Base-by-base conservation (phyloP, 192 early-diverging fungal genomes). In the Diversispora eburnea region DNA sequence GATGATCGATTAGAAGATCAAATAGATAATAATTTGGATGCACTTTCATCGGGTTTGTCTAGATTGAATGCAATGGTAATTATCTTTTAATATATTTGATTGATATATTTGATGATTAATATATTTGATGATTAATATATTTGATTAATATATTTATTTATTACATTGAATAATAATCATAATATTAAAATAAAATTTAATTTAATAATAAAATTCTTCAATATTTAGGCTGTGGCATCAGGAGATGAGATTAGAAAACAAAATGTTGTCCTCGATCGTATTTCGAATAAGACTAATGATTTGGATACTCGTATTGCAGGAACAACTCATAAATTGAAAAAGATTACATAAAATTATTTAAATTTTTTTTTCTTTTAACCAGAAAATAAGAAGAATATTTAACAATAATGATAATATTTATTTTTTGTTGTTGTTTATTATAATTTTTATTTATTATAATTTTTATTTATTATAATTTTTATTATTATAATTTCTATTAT, bases 1-100 rank as follows among this genome's bases (percentile, higher is more conserved):
- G 91, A 92, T 77, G 81, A 89, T 67, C 78, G 70, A 10, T 47
- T 87, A 7, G 91, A 92, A 78, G 70, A 88, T 45, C 89, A 91
- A 70, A 84, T 92, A 71, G 84, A 92, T 78, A 65, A 78, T 19
- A 92, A 92, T 72, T 62, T 92, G 70, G 84, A 90, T 61, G 3
- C 19, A 47, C n/a, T 72, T 61, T 72, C 70, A 15, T 3, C 19
- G 25, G 70, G 70, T 7, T 33, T 72, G 41, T 61, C 8, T 7
- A 20, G 70, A 62, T 72, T 72, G 58, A 59, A 72, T 33, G n/a
- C 45, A 2, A 72, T 72, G 70, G 70, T 72, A 60, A 20, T 56
- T 62, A 13, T 39, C 8, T 15, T n/a, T 22, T n/a, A 43, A 22
- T 33, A 33, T 3, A 22, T 67, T 25, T 66, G 5, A 10, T 46